Evolutionary conservation across 2,329 filamentous ascomycete genomes (phyloP), one percentile per base, ranked within the genome.

Genomic region (Nannizziopsis arthrosporioides): DNA sequence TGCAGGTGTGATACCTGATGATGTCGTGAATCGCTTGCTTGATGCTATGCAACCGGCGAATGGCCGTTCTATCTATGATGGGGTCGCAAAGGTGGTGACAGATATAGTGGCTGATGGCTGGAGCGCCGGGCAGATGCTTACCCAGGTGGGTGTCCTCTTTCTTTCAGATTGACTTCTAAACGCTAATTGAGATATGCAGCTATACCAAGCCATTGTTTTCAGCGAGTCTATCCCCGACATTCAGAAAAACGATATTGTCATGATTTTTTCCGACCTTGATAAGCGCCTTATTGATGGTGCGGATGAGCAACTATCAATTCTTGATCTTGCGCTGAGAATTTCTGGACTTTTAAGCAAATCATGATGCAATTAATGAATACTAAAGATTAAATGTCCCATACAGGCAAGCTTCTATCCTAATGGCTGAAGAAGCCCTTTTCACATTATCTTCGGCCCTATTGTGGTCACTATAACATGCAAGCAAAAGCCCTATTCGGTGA

Each of bases 31-130:
- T 48, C 68, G 66, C 7, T 73, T 98, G 12, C 71, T 86, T 10
- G 69, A 78, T 51, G 84, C 87, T 14, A 84, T 96, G 70, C 82
- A 85, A 56, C 85, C 87, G 3, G 76, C 72, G 54, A 76, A 76
- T 18, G 73, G 74, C 34, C 75, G 76, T 1, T 73, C 77, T 11
- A 73, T 80, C 0, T 98, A 94, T 60, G 75, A 80, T 51, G 74
- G 77, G 10, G 78, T 98, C 12, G 80, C 87, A 0, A 80, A 80
- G 55, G 81, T 86, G 5, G 84, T 96, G 4, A 85, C 89, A 58
- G 84, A 94, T 55, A 81, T 98, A 73, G 82, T 96, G 41, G 90
- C 90, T 0, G 92, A 96, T 68, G 92, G 92, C 7, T 98, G 92
- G 90, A 95, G 89, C 63, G 92, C 90, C 18, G 81, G 82, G 5